Evolutionary conservation across 192 early-diverging fungal species (phyloP).

Genomic region (Martensiomyces pterosporus): DNA sequence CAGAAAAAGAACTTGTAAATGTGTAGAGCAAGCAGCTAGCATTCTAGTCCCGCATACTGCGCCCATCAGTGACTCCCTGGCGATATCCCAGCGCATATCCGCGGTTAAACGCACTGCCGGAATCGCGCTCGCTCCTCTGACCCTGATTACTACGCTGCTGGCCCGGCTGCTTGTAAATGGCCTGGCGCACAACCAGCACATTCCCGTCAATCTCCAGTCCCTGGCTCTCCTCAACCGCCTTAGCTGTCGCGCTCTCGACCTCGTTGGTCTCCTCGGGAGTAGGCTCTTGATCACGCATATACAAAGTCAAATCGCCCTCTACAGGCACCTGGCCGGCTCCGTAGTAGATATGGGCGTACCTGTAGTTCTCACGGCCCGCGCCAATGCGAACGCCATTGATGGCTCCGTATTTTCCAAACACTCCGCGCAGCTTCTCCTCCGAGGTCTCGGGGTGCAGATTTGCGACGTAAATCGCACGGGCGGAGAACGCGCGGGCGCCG

Average conservation of each 20-base stretch:
- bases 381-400: slow-evolving; percentile 19
- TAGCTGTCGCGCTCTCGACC: slow-evolving; percentile 8
- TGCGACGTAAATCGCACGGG: slow-evolving; percentile 27
- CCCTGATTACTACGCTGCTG: too few relatives aligned
- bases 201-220: slow-evolving; percentile 7
- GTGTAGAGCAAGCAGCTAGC: neutral
- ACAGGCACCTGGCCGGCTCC: slow-evolving; percentile 18
- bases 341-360: slow-evolving; percentile 40
- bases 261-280: slow-evolving; percentile 16
- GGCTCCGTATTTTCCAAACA: slow-evolving; percentile 27
- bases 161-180: neutral
- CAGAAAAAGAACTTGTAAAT: neutral
- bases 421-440: slow-evolving; percentile 6
- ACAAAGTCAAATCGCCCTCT: slow-evolving; percentile 5
- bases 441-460: slow-evolving; percentile 8
- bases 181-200: neutral
- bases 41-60: neutral
- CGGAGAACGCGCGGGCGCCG: slow-evolving; percentile 16
- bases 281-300: slow-evolving; percentile 5
- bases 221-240: slow-evolving; percentile 4
- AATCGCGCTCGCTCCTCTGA: too few relatives aligned
- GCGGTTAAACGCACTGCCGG: slow-evolving; percentile 14
- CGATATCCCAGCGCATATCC: slow-evolving; percentile 36
- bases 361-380: slow-evolving; percentile 1
- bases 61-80: slow-evolving; percentile 18